Conservation (phyloP, 2,329 filamentous ascomycete genomes). For the Beauveria brongniartii region DNA sequence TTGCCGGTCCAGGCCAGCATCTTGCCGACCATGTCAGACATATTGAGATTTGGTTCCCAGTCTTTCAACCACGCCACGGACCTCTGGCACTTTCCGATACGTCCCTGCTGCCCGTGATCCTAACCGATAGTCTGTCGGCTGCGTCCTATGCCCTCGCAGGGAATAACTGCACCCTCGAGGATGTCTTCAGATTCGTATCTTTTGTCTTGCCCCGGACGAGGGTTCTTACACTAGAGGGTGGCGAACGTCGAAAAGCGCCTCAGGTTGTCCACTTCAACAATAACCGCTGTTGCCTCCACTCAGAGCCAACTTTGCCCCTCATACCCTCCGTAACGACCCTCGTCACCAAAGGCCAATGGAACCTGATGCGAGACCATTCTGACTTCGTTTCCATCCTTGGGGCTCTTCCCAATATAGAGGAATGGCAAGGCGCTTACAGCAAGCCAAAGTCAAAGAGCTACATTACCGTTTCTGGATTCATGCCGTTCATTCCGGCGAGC, state of each 20-base stretch:
- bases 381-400: conserved; percentile 56
- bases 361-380: conserved; percentile 55
- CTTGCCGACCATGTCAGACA: conserved; percentile 60
- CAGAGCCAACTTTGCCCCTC: conserved; percentile 29
- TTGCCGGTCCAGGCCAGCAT: conserved; percentile 44
- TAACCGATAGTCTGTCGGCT: conserved; percentile 46
- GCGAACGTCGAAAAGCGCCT: conserved; percentile 66
- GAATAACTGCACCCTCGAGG: conserved; percentile 62
- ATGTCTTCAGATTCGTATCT: conserved; percentile 58
- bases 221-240: conserved; percentile 67
- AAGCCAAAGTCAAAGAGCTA: conserved; percentile 70
- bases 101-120: conserved; percentile 43
- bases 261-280: conserved; percentile 41
- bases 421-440: conserved; percentile 57
- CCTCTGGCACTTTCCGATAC: conserved; percentile 34
- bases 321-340: conserved; percentile 55
- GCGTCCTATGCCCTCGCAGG: conserved; percentile 51
- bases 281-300: conserved; percentile 3
- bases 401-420: conserved; percentile 57
- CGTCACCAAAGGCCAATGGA: conserved; percentile 70
- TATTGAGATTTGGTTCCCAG: conserved; percentile 70
- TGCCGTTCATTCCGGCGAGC: conserved; percentile 47
- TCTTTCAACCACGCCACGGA: conserved; percentile 53
- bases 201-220: conserved; percentile 51
- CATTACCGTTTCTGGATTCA: conserved; percentile 56